Evolutionary conservation across 805 yeast genomes (phyloP).

Genomic region (Pichia thaimueangensis): DNA sequence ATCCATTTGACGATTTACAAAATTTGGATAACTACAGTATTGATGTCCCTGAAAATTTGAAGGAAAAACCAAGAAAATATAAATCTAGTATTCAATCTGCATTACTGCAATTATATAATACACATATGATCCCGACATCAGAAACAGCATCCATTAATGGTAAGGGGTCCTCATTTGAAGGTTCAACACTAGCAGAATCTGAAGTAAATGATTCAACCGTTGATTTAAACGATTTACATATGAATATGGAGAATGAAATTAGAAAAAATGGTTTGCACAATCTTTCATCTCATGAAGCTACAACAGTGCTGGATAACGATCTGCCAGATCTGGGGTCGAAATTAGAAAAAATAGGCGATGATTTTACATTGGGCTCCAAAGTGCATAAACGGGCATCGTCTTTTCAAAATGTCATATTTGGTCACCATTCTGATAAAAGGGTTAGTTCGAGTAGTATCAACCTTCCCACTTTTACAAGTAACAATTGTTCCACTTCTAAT

Average conservation of each 20-base stretch:
- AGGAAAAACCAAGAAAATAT: conserved; percentile 45
- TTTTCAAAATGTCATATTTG: conserved; percentile 1
- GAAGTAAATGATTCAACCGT: neutral
- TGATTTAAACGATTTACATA: conserved; percentile 3
- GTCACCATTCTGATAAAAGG: neutral
- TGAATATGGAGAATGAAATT: conserved; percentile 6
- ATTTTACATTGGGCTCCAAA: conserved; percentile 1
- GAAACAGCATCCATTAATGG: neutral
- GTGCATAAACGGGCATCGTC: conserved; percentile 7
- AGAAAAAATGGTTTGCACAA: conserved; percentile 1
- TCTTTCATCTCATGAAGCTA: neutral
- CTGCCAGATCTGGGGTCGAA: conserved; percentile 3
- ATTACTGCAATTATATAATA: conserved; percentile 61
- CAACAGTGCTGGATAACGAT: neutral
- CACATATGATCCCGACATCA: conserved; percentile 25
- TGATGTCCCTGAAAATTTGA: conserved; percentile 44
- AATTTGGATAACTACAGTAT: conserved; percentile 28
- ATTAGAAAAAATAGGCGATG: conserved; percentile 1
- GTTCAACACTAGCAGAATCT: neutral
- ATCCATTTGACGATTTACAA: conserved; percentile 22
- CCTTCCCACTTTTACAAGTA: too few relatives aligned
- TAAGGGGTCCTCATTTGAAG: neutral
- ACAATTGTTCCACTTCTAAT: too few relatives aligned
- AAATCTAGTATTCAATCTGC: conserved; percentile 85
- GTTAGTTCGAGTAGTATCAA: too few relatives aligned